These are phyloP conservation scores for Annulohypoxylon truncatum DNA, from an alignment of 2,329 filamentous ascomycete genomes.

Conservation along the genomic window DNA sequence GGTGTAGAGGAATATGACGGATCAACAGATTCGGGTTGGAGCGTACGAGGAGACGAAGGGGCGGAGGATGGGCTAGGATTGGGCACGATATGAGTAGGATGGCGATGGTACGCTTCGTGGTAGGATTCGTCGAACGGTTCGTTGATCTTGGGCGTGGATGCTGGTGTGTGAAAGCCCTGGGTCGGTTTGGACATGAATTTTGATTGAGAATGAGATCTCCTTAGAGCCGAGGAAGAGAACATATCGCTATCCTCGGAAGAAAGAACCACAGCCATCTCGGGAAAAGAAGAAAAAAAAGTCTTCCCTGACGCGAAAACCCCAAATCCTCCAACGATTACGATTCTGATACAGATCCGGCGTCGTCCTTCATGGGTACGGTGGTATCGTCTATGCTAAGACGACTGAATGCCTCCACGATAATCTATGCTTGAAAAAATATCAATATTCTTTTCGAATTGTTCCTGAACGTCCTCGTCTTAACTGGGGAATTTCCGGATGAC, in stretches of 20 bases:
- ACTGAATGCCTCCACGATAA: slow-evolving; percentile 7
- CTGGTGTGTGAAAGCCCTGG: slow-evolving; percentile 57
- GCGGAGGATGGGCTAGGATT: slow-evolving; percentile 64
- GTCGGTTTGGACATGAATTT: slow-evolving; percentile 62
- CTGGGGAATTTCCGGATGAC: slow-evolving; percentile 27
- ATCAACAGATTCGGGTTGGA: slow-evolving; percentile 64
- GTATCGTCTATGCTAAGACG: slow-evolving; percentile 23
- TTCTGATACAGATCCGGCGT: slow-evolving; percentile 33
- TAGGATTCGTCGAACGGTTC: slow-evolving; percentile 60
- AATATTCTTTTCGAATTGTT: slow-evolving; percentile 2
- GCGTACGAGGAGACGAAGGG: slow-evolving; percentile 66
- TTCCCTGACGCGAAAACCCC: slow-evolving; percentile 14
- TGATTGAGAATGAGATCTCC: slow-evolving; percentile 70
- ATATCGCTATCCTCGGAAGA: slow-evolving; percentile 67
- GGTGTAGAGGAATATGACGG: slow-evolving; percentile 72
- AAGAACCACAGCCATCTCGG: slow-evolving; percentile 66
- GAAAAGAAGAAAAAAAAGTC: not conserved
- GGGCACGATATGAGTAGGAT: slow-evolving; percentile 49
- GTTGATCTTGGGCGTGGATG: slow-evolving; percentile 59
- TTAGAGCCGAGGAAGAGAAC: slow-evolving; percentile 65
- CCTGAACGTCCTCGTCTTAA: slow-evolving; percentile 5
- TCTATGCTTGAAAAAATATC: slow-evolving; percentile 1
- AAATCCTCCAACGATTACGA: slow-evolving; percentile 46
- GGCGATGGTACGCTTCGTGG: slow-evolving; percentile 55
- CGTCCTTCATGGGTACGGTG: slow-evolving; percentile 42